Evolutionary conservation across 192 early-diverging fungal species (phyloP).

Genomic region (Entomortierella parvispora): DNA sequence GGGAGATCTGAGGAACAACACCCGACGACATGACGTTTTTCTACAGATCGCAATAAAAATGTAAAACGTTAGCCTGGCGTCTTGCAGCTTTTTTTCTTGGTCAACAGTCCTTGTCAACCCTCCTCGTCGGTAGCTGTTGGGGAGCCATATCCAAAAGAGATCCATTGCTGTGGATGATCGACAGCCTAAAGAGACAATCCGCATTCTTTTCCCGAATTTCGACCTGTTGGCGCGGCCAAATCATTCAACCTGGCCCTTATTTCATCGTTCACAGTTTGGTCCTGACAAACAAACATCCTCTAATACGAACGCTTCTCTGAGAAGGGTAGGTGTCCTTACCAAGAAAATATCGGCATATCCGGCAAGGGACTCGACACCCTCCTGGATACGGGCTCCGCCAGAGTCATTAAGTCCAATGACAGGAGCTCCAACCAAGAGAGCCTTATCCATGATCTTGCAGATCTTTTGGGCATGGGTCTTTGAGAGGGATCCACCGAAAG

Average conservation of each 20-base stretch:
- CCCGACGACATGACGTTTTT: slow-evolving; percentile 93
- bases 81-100: too few species aligned
- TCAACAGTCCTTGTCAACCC: too few species aligned
- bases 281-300: too few species aligned
- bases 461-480: slow-evolving; percentile 92
- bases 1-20: slow-evolving; percentile 93
- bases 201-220: too few species aligned
- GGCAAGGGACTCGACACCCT: slow-evolving; percentile 95
- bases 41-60: slow-evolving; percentile 12
- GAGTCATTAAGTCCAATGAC: slow-evolving; percentile 97
- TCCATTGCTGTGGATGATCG: not conserved
- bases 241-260: too few species aligned
- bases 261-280: too few species aligned
- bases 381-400: slow-evolving; percentile 97
- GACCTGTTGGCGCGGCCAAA: too few species aligned
- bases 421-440: slow-evolving; percentile 91
- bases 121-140: too few species aligned
- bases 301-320: too few species aligned
- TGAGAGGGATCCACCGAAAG: slow-evolving; percentile 90
- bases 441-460: slow-evolving; percentile 94
- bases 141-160: not conserved
- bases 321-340: too few species aligned
- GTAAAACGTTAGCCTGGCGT: too few species aligned
- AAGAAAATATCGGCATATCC: slow-evolving; percentile 98
- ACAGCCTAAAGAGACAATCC: too few species aligned